These are phyloP conservation scores for Phaeophleospora eucalypticola DNA, from an alignment of 2,329 filamentous ascomycete species.

Conservation along the genomic window DNA sequence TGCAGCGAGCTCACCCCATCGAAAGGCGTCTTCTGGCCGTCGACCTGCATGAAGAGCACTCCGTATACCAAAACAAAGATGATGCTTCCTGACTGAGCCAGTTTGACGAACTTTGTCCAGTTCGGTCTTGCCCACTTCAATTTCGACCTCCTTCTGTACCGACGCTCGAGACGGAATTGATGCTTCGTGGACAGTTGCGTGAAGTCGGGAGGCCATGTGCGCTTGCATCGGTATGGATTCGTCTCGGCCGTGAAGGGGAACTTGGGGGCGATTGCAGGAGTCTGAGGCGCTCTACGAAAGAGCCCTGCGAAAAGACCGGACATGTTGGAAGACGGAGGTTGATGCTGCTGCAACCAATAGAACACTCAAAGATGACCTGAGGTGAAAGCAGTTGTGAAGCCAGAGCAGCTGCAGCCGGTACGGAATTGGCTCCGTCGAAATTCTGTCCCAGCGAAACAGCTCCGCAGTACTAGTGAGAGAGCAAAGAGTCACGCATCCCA, in stretches of 20 bases:
- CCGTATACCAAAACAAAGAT: slow-evolving; percentile 54
- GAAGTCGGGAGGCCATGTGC: slow-evolving; percentile 76
- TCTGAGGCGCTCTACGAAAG: slow-evolving; percentile 22
- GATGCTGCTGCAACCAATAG: slow-evolving; percentile 1
- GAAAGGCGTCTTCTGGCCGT: slow-evolving; percentile 45
- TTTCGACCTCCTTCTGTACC: slow-evolving; percentile 66
- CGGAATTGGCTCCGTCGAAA: no score
- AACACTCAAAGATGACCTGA: no score
- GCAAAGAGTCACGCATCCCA: background rate
- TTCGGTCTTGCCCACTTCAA: slow-evolving; percentile 58
- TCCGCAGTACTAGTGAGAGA: background rate
- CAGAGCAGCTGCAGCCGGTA: no score
- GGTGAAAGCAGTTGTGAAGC: no score
- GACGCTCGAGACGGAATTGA: slow-evolving; percentile 73
- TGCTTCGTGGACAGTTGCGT: slow-evolving; percentile 64
- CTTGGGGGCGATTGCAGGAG: slow-evolving; percentile 16
- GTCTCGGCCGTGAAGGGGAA: slow-evolving; percentile 40
- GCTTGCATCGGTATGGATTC: slow-evolving; percentile 63
- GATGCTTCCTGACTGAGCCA: slow-evolving; percentile 60
- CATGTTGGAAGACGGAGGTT: slow-evolving; percentile 13
- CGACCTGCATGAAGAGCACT: slow-evolving; percentile 57
- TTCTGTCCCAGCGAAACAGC: no score
- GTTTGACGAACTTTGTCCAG: slow-evolving; percentile 62
- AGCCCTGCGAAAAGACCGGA: slow-evolving; percentile 23
- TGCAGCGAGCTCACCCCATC: slow-evolving; percentile 46